These are phyloP conservation scores for Gaeumannomyces sp. DNA, from an alignment of 2,329 filamentous ascomycete genomes.

Conservation along the genomic window DNA sequence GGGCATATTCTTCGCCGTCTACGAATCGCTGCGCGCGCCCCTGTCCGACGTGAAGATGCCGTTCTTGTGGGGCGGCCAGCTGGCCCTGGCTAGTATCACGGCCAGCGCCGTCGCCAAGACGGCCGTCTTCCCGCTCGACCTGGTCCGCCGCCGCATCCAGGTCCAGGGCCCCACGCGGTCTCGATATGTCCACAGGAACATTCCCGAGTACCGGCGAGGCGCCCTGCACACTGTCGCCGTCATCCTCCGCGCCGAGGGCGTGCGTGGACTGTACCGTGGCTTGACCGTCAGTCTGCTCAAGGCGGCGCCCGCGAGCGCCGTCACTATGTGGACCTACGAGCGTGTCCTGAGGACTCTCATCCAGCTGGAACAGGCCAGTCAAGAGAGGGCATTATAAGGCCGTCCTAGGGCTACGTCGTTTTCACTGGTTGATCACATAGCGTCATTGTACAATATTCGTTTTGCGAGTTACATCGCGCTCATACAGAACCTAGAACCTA, in stretches of 20 bases:
- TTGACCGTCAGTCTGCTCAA: slow-evolving; percentile 86
- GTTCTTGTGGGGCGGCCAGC: slow-evolving; percentile 59
- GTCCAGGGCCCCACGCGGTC: slow-evolving; percentile 84
- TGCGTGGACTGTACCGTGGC: slow-evolving; percentile 78
- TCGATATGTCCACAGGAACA: slow-evolving; percentile 77
- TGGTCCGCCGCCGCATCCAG: slow-evolving; percentile 87
- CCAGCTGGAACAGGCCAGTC: slow-evolving; percentile 23
- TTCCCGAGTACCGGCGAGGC: slow-evolving; percentile 70
- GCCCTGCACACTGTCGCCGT: slow-evolving; percentile 58
- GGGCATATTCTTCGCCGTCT: slow-evolving; percentile 90
- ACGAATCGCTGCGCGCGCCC: slow-evolving; percentile 66
- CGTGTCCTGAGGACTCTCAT: slow-evolving; percentile 58
- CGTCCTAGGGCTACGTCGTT: not conserved
- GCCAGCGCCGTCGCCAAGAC: slow-evolving; percentile 83
- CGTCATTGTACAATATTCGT: not conserved
- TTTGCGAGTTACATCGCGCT: too few relatives aligned
- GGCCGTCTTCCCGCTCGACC: slow-evolving; percentile 84
- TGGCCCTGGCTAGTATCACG: slow-evolving; percentile 74
- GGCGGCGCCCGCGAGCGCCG: slow-evolving; percentile 84
- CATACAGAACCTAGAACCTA: not conserved
- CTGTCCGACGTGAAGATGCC: slow-evolving; percentile 52
- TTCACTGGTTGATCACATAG: not conserved
- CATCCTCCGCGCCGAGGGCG: slow-evolving; percentile 68
- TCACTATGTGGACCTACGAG: slow-evolving; percentile 96
- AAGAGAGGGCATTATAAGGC: slow-evolving; percentile 12